These are phyloP conservation scores for Plenodomus biglobosus DNA, from an alignment of 2,329 filamentous ascomycete species.

Conservation along the genomic window DNA sequence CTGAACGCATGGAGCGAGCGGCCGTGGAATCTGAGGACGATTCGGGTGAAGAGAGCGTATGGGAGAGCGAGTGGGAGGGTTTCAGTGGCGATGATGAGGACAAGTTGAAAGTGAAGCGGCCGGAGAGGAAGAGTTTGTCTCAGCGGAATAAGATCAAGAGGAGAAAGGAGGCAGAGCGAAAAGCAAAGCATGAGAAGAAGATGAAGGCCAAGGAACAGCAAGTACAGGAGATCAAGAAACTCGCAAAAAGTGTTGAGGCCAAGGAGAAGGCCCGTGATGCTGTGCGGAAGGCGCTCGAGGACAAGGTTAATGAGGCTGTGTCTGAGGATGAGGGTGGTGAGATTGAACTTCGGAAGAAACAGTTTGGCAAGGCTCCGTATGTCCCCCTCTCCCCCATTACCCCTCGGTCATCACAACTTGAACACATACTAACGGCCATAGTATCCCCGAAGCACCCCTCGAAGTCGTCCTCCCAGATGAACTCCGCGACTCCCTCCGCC, in stretches of 20 bases:
- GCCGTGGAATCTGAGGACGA: constrained; percentile 74
- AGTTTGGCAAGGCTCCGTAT: constrained; percentile 66
- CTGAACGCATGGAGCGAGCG: constrained; percentile 66
- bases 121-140: constrained; percentile 79
- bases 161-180: constrained; percentile 82
- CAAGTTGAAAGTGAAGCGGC: constrained; percentile 69
- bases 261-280: constrained; percentile 54
- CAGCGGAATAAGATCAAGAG: constrained; percentile 88
- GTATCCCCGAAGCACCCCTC: constrained; percentile 67
- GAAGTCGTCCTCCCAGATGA: constrained; percentile 55
- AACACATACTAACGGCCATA: constrained; percentile 26
- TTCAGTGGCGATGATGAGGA: constrained; percentile 55
- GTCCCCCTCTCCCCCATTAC: constrained; percentile 13
- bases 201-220: constrained; percentile 74
- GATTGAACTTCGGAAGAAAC: constrained; percentile 63
- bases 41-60: constrained; percentile 84
- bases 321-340: constrained; percentile 44
- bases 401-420: no score
- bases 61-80: constrained; percentile 80
- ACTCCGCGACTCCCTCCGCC: constrained; percentile 52
- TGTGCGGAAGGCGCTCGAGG: constrained; percentile 26
- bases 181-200: constrained; percentile 72
- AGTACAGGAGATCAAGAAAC: constrained; percentile 68
- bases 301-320: constrained; percentile 25
- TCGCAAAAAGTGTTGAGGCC: constrained; percentile 64